phyloP scores from a whole-genome alignment of 768 basidiomycete genomes.

The Hydnomerulius pinastri region DNA sequence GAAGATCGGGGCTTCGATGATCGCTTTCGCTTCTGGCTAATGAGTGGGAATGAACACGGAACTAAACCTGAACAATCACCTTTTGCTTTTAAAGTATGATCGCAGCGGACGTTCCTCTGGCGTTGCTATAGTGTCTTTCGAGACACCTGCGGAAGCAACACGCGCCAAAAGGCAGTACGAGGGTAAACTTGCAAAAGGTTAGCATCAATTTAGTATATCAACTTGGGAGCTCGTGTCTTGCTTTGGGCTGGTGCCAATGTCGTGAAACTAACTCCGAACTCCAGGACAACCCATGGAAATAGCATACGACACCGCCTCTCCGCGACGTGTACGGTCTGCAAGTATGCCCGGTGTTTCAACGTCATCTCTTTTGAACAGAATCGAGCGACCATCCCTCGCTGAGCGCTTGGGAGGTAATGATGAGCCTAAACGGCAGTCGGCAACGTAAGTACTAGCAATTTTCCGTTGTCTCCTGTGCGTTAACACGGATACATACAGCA shows the following conservation, averaged over 20 bases:
- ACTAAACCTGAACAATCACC: slow-evolving; percentile 59
- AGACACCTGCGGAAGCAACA: slow-evolving; percentile 76
- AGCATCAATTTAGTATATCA: neutral
- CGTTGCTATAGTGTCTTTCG: slow-evolving; percentile 76
- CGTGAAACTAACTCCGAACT: slow-evolving; percentile 2
- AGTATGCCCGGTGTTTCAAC: slow-evolving; percentile 45
- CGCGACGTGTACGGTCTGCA: slow-evolving; percentile 46
- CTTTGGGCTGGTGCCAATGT: neutral
- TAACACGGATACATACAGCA: slow-evolving; percentile 4
- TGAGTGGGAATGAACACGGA: slow-evolving; percentile 41
- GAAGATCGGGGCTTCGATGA: slow-evolving; percentile 32
- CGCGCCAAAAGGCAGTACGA: slow-evolving; percentile 83
- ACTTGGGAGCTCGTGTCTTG: neutral
- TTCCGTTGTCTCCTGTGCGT: neutral
- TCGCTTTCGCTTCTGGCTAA: slow-evolving; percentile 46
- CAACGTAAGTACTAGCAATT: slow-evolving; percentile 15
- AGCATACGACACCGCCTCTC: slow-evolving; percentile 54
- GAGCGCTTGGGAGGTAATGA: slow-evolving; percentile 62
- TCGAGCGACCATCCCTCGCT: slow-evolving; percentile 71
- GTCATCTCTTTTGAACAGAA: slow-evolving; percentile 70
- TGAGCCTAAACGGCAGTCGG: slow-evolving; percentile 6
- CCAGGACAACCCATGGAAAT: slow-evolving; percentile 83
- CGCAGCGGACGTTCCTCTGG: slow-evolving; percentile 92
- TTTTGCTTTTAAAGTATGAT: slow-evolving; percentile 78
- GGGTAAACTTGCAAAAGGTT: slow-evolving; percentile 88